phyloP scores from a whole-genome alignment of 2,329 filamentous ascomycete genomes.

The Exophiala oligosperma region DNA sequence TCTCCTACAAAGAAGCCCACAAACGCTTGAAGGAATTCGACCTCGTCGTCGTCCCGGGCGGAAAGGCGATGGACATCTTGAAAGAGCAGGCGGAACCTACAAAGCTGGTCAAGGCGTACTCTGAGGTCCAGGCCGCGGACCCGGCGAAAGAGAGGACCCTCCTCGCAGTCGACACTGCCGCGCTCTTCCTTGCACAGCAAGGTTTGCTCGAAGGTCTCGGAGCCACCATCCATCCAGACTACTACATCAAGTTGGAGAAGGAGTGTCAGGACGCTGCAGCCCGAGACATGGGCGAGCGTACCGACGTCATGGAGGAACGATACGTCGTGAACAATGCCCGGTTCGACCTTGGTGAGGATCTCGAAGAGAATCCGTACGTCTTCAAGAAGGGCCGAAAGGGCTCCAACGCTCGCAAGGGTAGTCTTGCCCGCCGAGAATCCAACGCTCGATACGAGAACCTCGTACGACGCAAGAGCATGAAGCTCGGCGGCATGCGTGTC shows the following conservation, averaged over 20 bases:
- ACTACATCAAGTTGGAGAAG: constrained; percentile 77
- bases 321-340: constrained; percentile 91
- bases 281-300: constrained; percentile 70
- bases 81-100: constrained; percentile 63
- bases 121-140: constrained; percentile 77
- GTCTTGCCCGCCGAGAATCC: constrained; percentile 75
- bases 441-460: constrained; percentile 77
- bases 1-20: constrained; percentile 76
- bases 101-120: constrained; percentile 71
- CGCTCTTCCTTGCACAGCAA: constrained; percentile 72
- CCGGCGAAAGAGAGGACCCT: constrained; percentile 78
- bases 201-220: constrained; percentile 77
- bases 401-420: constrained; percentile 71
- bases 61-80: constrained; percentile 62
- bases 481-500: constrained; percentile 67
- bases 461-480: constrained; percentile 73
- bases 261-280: constrained; percentile 73
- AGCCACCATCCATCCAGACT: constrained; percentile 80
- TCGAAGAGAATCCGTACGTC: constrained; percentile 82
- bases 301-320: constrained; percentile 76
- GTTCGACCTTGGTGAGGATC: constrained; percentile 75
- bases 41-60: constrained; percentile 75
- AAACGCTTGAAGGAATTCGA: constrained; percentile 73
- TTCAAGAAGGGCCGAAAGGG: constrained; percentile 67
- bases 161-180: constrained; percentile 76